Evolutionary conservation across 345 rosid species (phyloP).

Genomic region (Populus deltoides): DNA sequence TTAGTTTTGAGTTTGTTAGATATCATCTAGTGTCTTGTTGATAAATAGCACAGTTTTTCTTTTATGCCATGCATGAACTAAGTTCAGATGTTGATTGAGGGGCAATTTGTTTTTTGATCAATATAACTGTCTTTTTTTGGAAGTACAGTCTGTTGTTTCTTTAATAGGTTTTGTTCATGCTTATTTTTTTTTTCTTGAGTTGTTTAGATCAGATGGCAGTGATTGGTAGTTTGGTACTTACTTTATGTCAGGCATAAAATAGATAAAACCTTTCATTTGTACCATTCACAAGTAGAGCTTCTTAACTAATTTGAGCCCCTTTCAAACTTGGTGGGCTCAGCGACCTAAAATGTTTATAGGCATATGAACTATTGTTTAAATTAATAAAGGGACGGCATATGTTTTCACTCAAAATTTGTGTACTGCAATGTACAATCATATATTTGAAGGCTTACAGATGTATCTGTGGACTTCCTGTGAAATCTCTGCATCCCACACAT

Average conservation of each 20-base stretch:
- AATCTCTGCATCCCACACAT: too few relatives aligned
- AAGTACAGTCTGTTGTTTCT: not conserved
- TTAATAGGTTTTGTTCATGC: not conserved
- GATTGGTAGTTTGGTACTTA: slow-evolving; percentile 3
- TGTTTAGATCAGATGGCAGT: not conserved
- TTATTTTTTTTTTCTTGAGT: not conserved
- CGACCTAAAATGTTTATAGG: not conserved
- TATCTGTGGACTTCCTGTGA: too few relatives aligned
- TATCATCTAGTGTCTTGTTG: not conserved
- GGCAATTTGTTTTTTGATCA: not conserved
- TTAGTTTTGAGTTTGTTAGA: not conserved
- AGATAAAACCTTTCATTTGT: not conserved
- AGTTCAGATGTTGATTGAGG: not conserved
- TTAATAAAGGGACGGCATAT: not conserved
- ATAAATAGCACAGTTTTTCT: not conserved
- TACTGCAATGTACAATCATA: not conserved
- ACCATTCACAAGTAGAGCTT: not conserved
- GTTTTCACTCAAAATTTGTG: not conserved
- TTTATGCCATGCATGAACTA: not conserved
- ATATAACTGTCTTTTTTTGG: not conserved
- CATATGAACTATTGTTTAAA: not conserved
- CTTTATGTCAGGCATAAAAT: not conserved
- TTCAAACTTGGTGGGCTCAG: not conserved
- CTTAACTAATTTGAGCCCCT: not conserved
- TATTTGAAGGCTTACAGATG: not conserved